phyloP scores from a whole-genome alignment of 495 filamentous ascomycete species.

The Lasiosphaeria ovina region DNA sequence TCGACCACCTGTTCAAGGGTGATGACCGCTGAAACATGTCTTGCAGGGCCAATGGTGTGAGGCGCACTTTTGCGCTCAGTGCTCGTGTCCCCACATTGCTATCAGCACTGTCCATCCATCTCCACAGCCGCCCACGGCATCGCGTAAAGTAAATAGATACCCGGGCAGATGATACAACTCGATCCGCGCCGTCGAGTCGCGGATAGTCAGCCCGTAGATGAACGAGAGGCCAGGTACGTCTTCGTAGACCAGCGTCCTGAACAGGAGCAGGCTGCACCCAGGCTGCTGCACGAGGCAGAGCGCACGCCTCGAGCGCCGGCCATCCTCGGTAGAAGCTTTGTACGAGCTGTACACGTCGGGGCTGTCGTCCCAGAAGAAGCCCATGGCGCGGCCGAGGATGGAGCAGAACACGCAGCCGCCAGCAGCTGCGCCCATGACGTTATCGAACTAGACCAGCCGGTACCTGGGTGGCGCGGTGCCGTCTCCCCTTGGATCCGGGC shows the following conservation, averaged over 20 bases:
- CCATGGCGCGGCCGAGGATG: conserved; percentile 12
- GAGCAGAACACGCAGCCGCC: conserved; percentile 10
- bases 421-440: conserved; percentile 4
- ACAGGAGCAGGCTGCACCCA: conserved; percentile 9
- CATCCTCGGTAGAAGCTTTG: background rate
- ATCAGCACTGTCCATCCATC: too few relatives aligned
- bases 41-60: conserved; percentile 9
- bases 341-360: background rate
- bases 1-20: conserved; percentile 13
- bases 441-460: conserved; percentile 1
- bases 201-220: conserved; percentile 12
- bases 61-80: background rate
- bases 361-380: conserved; percentile 11
- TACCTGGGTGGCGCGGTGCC: background rate
- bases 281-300: conserved; percentile 15
- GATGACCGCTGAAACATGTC: conserved; percentile 10
- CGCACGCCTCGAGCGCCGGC: background rate
- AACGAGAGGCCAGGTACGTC: conserved; percentile 7
- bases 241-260: conserved; percentile 11
- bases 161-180: conserved; percentile 12
- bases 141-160: background rate
- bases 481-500: background rate
- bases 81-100: too few relatives aligned
- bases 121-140: too few relatives aligned
- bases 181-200: conserved; percentile 13